Base-by-base conservation (phyloP, 148 eudicot genomes). In the Euryodendron excelsum region DNA sequence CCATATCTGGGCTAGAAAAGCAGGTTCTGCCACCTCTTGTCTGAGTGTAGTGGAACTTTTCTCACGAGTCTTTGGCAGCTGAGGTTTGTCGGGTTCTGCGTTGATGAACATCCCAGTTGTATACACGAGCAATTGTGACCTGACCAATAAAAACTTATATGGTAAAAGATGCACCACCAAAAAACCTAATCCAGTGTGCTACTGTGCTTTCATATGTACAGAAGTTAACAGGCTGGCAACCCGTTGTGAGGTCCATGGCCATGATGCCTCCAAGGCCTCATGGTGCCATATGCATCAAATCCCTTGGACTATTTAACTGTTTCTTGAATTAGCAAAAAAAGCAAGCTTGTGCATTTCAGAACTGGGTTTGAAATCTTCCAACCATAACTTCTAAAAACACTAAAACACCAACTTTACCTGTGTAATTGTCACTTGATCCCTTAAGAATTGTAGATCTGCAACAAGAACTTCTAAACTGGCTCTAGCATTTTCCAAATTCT, bases 41-140 rank as follows among this genome's bases (percentile, higher is more conserved):
- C n/a, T 4, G 5, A 23, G 44, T 33, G 31, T 18, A 21, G 58
- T 6, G 1, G 20, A 65, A 5, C 20, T 17, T 62, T 30, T 77
- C 66, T 93, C 88, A 86, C 5, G 91, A 77, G 27, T 94, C 91
- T 66, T 73, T 77, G 77, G 83, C 50, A 23, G 82, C 27, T 25
- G 84, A 74, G 63, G 82, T 77, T 86, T 91, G 90, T 77, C 80
- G 82, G 25, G 76, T 77, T 83, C 90, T 86, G 48, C 92, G 92
- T 80, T 92, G 95, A 84, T 94, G 95, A 47, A 92, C 90, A 76
- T 91, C 97, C 97, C 98, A 94, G 86, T 94, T 94, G 81, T 90
- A 94, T 13, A 94, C 88, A 23, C 97, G 98, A 52, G 97, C 94
- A 64, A 87, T 88, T 50, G 97, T 92, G 25, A 94, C 97, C 98